Evolutionary conservation across 2,329 filamentous ascomycete genomes (phyloP).

Genomic region (Colletotrichum gloeosporioides): DNA sequence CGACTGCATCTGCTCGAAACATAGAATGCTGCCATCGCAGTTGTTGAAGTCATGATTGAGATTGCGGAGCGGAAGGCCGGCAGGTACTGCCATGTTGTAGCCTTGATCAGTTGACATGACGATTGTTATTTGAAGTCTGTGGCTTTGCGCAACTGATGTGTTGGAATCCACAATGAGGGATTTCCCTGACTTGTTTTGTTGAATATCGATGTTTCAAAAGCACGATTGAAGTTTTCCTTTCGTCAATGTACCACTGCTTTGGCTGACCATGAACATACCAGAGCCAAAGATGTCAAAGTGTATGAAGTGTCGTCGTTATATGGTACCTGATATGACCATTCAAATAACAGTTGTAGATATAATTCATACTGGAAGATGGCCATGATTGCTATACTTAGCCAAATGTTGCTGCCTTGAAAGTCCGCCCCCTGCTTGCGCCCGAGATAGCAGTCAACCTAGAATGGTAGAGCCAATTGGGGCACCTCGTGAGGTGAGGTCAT

Average conservation of each 20-base stretch:
- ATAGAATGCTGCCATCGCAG: slow-evolving; percentile 26
- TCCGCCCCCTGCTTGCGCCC: background rate
- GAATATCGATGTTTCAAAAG: background rate
- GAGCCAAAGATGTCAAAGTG: background rate
- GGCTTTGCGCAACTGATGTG: background rate
- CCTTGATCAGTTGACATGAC: background rate
- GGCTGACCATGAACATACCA: background rate
- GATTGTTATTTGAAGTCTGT: background rate
- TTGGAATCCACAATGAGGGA: background rate
- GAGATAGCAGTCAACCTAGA: background rate
- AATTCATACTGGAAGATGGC: background rate
- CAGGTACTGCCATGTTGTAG: background rate
- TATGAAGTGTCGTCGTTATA: background rate
- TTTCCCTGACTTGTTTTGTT: rapidly evolving
- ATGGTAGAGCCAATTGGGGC: background rate
- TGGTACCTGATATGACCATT: background rate
- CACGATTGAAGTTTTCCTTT: background rate
- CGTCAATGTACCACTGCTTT: background rate
- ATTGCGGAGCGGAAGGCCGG: background rate
- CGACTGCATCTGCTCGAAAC: slow-evolving; percentile 24
- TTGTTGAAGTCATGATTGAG: slow-evolving; percentile 29
- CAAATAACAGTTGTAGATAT: background rate
- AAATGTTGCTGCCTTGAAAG: background rate
- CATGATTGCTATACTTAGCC: background rate
- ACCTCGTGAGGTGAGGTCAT: background rate